Evolutionary conservation across 2,329 filamentous ascomycete species (phyloP), one percentile per base, ranked within the genome.

Genomic region (Microdochium trichocladiopsis): DNA sequence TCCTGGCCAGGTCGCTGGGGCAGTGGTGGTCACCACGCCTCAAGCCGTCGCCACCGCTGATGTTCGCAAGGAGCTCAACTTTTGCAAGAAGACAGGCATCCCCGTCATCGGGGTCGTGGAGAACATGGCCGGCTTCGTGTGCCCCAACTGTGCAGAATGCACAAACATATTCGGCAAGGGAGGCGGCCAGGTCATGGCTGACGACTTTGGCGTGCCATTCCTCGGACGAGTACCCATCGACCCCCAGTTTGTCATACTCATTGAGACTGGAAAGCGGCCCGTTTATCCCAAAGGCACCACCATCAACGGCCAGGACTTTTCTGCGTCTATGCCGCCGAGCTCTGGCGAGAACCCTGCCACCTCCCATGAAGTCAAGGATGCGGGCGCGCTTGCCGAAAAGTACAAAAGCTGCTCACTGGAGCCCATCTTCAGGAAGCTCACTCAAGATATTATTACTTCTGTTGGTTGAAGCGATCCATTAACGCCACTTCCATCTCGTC

Each of bases 41-140:
- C 94, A 99, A 67, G 94, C 93, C 0, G 88, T 99, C 49, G 86
- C 90, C 12, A 95, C 93, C 25, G 88, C 90, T 1, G 94, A 99
- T 65, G 94, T 99, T 36, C 86, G 90, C 63, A 96, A 96, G 66
- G 92, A 96, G 69, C 79, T 96, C 57, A 96, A 96, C 67, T 96
- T 96, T 66, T 96, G 92, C 71, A 76, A 76, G 50, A 96, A 96
- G 73, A 93, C 89, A 1, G 80, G 82, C 25, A 85, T 96, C 49
- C 76, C 79, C 2, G 83, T 95, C 33, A 75, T 97, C 11, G 94
- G 94, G 0, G 92, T 99, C 1, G 81, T 99, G 47, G 94, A 99
- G 73, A 99, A 99, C 67, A 97, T 99, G 94, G 87, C 86, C 58
- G 90, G 90, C 2, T 95, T 89, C 61, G 87, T 94, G n/a, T 94